Base-by-base conservation (phyloP, 495 filamentous ascomycete species). In the Neurospora sp. region DNA sequence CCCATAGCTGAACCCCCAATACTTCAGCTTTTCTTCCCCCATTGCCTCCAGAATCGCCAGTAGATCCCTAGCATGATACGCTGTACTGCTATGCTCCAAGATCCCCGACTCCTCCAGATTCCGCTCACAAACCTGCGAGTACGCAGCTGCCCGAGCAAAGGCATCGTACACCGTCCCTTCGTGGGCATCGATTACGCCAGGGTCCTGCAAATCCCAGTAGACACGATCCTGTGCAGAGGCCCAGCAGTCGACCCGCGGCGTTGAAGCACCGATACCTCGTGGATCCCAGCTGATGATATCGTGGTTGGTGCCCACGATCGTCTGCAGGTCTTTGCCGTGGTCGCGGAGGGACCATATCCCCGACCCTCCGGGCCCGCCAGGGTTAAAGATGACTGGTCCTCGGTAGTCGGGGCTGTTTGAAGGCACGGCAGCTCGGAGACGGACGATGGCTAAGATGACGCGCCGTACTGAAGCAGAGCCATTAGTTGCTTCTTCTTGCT, bases 1-100 rank as follows among this genome's bases (percentile, higher is more conserved):
- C 20, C 86, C 86, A 71, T 87, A 88, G 45, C 83, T 85, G 39
- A 87, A 87, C 9, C 86, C 86, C 86, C 86, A 87, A 74, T 87
- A 88, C 70, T 81, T 84, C 3, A 88, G 73, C 72, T 83, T 85
- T 31, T 79, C 74, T 69, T 83, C 73, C 8, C 79, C 81, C 39
- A 78, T 74, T 69, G 81, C 78, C 39, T 81, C 75, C 37, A 80
- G 70, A 42, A 83, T 83, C 44, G 82, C 80, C 8, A 84, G 76
- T 81, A 85, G 77, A 71, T 86, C 84, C 47, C 82, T 76, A 0
- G 82, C 82, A 41, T 82, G 81, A 14, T 76, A 82, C 27, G 79
- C 76, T 8, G 84, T 85, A 53, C 81, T 80, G 9, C 82, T 78
- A 71, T 81, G 80, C 16, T 71, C 74, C 10, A 84, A 73, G 39